Evolutionary conservation across 305 asterid genomes (phyloP).

Genomic region (Ajuga reptans): DNA sequence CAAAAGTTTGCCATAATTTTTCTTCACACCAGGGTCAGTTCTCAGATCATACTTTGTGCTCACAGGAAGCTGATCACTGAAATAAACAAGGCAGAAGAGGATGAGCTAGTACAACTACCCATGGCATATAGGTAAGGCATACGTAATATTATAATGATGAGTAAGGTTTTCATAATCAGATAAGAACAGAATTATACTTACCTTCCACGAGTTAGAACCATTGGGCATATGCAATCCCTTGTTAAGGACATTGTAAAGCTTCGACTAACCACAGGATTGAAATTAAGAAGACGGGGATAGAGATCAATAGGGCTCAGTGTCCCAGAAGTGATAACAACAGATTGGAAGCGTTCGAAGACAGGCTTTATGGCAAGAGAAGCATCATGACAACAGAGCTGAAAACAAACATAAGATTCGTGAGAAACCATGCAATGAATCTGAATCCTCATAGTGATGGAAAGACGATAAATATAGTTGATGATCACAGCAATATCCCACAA

Average conservation of each 20-base stretch:
- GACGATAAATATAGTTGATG: neutral
- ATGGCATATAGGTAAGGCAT: conserved; percentile 3
- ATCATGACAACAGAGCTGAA: conserved; percentile 96
- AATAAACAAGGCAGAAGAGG: conserved; percentile 14
- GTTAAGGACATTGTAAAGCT: conserved; percentile 96
- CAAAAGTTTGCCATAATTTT: conserved; percentile 88
- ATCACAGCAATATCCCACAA: neutral
- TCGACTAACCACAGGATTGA: conserved; percentile 89
- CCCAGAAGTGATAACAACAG: conserved; percentile 95
- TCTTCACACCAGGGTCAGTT: conserved; percentile 98
- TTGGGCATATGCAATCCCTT: conserved; percentile 97
- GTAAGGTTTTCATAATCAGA: neutral
- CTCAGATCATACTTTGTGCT: conserved; percentile 92
- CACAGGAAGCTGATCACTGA: conserved; percentile 97
- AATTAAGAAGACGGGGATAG: conserved; percentile 91
- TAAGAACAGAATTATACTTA: conserved; percentile 21
- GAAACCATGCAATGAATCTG: conserved; percentile 13
- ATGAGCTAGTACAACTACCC: conserved; percentile 5
- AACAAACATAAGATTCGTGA: conserved; percentile 21
- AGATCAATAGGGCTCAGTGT: conserved; percentile 98
- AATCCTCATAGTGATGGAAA: neutral
- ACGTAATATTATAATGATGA: conserved; percentile 1
- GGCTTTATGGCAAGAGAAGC: conserved; percentile 99
- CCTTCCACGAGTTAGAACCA: conserved; percentile 99
- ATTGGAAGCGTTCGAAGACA: conserved; percentile 91